Evolutionary conservation across 305 asterid genomes (phyloP), one percentile per base, ranked within the genome.

Genomic region (Euphrasia arctica): DNA sequence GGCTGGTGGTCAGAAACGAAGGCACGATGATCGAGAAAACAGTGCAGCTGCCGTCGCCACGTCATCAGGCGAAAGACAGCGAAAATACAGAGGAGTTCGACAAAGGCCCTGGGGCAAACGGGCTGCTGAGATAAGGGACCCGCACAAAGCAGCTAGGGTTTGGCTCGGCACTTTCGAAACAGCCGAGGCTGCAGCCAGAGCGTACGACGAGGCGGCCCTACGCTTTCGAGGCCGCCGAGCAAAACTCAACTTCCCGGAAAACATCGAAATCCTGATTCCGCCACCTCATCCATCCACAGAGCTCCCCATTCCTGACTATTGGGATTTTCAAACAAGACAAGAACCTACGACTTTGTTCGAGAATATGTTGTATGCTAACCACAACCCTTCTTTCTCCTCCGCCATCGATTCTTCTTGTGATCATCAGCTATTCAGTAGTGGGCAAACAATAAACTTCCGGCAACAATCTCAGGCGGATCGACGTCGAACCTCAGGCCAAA

Each of bases 91-190:
- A 70, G 97, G 97, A 32, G 97, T 90, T 4, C 77, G 97, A 42
- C 96, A 84, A 12, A 67, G 97, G 15, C 97, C 97, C 0, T 90
- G 97, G 97, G 97, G 97, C 0, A 90, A 90, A 79, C 87, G 96
- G 95, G 97, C 97, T 0, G 96, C 96, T 1, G 97, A 90, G 61
- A 90, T 90, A 58, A 65, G 96, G 65, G 96, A 90, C 70, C 97
- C 97, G 14, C 87, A 85, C 22, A 90, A 87, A 64, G 95, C 95
- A 8, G 95, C 96, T 8, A 72, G 97, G 57, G 97, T 90, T 12
- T 90, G 97, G 96, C 77, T 90, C n/a, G 97, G 97, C 45, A 90
- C 97, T 32, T 90, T 90, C 51, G 89, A 88, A 22, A 90, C 97
- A 7, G 97, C 97, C 1, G 97, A 90, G 69, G 92, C 79, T 0